Base-by-base conservation (phyloP, 202 grass and related monocot genomes). In the Dendrocalamus latiflorus region DNA sequence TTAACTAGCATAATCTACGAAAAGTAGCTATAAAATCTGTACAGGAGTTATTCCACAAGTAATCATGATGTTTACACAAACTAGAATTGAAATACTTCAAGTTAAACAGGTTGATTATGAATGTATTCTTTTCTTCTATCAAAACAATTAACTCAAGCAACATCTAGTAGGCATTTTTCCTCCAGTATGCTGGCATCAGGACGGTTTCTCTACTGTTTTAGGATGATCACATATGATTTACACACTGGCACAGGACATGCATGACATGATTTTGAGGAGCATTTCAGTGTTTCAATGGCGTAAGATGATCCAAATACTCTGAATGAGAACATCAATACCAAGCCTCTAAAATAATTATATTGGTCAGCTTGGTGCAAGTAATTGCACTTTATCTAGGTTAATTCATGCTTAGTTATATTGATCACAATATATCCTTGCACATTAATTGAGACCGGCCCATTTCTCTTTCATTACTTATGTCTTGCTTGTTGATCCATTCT, bases 181-280 rank as follows among this genome's bases (percentile, higher is more conserved):
- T 48, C 9, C 9, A 12, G 17, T 81, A 18, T 58, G 50, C 17
- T 74, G 57, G 9, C 68, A 43, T 8, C 36, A 67, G 36, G 48
- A 58, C 22, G 41, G 21, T 44, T 25, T 45, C 4, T 25, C 34
- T 17, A 37, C 25, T 65, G 39, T 45, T 82, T 45, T 24, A 63
- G 13, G 33, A 13, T 30, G 61, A 57, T 33, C 51, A 75, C n/a
- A 70, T 68, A 69, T 57, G 61, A 81, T 68, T 81, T 70, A 51
- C 45, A 50, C 0, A 34, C 4, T 20, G 50, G 37, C 8, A 74
- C 33, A 83, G 3, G 17, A 45, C 74, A 62, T 76, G 20, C 37
- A 24, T 61, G 56, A 4, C 15, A 24, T 24, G 49, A 42, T 64
- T 54, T 83, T 75, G 15, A 44, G 36, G 17, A 67, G 44, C 17